phyloP scores from a whole-genome alignment of 805 yeast species.

The Candida yuanshanica region DNA sequence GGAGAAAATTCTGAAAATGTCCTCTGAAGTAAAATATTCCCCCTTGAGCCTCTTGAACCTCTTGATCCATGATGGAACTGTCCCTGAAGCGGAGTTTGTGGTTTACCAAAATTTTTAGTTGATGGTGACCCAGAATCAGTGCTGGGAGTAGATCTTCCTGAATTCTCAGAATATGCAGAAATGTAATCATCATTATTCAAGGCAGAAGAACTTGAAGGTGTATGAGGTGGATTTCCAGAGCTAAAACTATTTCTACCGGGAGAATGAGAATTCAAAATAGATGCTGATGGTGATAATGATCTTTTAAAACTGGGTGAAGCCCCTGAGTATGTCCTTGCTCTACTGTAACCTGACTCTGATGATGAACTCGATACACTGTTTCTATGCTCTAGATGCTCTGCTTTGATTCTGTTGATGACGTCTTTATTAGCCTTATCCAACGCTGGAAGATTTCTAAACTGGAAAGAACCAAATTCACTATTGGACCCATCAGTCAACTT shows the following conservation, averaged over 20 bases:
- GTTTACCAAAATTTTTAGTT: constrained; percentile 11
- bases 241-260: constrained; percentile 24
- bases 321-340: constrained; percentile 26
- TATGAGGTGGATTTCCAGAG: constrained; percentile 11
- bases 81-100: constrained; percentile 1
- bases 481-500: constrained; percentile 57
- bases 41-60: constrained; percentile 15
- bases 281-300: constrained; percentile 39
- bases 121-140: constrained; percentile 26
- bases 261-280: constrained; percentile 27
- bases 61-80: constrained; percentile 8
- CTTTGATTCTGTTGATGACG: constrained; percentile 79
- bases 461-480: constrained; percentile 86
- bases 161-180: constrained; percentile 17
- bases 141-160: constrained; percentile 31
- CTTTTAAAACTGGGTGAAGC: constrained; percentile 35
- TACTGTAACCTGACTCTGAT: constrained; percentile 24
- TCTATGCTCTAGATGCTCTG: constrained; percentile 57
- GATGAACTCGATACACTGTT: constrained; percentile 34
- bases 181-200: constrained; percentile 29
- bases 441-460: constrained; percentile 82
- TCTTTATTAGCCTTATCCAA: constrained; percentile 92
- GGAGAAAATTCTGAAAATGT: constrained; percentile 37
- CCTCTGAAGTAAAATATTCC: constrained; percentile 15
- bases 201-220: constrained; percentile 16